Conservation (phyloP, 1,284 basidiomycete genomes). For the Marasmius tenuissimus region DNA sequence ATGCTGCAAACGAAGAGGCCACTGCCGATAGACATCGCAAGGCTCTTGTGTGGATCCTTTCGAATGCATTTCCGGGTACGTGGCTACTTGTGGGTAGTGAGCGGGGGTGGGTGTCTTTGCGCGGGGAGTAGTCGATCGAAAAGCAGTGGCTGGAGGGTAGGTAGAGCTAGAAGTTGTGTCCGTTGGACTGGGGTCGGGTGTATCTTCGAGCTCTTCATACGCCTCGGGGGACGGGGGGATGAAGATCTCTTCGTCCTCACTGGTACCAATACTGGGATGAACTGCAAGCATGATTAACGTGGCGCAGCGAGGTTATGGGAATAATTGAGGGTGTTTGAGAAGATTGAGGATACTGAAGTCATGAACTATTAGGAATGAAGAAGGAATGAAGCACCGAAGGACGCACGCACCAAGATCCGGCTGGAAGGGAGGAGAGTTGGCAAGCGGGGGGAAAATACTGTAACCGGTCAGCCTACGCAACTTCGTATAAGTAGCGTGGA, state of each 20-base stretch:
- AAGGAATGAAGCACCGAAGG: too few relatives aligned
- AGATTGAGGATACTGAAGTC: too few relatives aligned
- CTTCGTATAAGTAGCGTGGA: too few relatives aligned
- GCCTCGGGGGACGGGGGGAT: not conserved
- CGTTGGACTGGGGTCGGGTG: not conserved
- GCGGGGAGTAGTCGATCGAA: not conserved
- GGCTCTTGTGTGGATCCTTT: not conserved
- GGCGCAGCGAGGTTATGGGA: conserved; percentile 5
- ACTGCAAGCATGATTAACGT: conserved; percentile 2
- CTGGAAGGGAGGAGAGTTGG: too few relatives aligned
- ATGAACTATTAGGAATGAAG: too few relatives aligned
- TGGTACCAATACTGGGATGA: not conserved
- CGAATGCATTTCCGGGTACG: not conserved
- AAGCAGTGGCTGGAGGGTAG: not conserved
- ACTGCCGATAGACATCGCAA: not conserved
- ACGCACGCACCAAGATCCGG: too few relatives aligned
- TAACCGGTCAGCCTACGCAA: too few relatives aligned
- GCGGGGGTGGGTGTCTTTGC: not conserved
- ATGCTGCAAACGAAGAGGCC: not conserved
- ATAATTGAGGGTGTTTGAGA: not conserved
- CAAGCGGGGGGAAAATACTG: too few relatives aligned
- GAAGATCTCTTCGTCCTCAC: not conserved
- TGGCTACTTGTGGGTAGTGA: not conserved
- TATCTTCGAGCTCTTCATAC: not conserved
- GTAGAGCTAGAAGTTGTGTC: not conserved